Conservation (phyloP, 2,329 filamentous ascomycete genomes). For the Phialophora chinensis region DNA sequence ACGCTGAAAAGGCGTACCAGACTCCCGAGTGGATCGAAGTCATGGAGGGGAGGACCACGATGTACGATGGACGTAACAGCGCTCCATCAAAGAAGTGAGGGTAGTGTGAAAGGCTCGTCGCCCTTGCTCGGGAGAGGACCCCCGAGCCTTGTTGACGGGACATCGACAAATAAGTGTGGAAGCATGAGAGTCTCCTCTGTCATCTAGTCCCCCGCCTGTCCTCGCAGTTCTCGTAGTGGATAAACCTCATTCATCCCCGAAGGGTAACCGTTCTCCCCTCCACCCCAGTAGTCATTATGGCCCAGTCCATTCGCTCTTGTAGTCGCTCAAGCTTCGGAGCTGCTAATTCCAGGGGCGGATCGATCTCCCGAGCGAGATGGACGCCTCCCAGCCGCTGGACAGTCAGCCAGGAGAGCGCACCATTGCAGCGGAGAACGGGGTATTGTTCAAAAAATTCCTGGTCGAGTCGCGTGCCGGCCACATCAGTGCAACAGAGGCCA, state of each 20-base stretch:
- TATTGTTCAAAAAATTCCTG: too few species aligned
- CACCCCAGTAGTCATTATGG: neutral
- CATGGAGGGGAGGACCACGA: slow-evolving; percentile 17
- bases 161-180: neutral
- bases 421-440: neutral
- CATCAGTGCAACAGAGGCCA: too few species aligned
- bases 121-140: slow-evolving; percentile 2
- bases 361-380: slow-evolving; percentile 1
- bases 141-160: neutral
- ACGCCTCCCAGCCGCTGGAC: slow-evolving; percentile 1
- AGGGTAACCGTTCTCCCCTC: neutral
- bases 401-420: slow-evolving; percentile 2
- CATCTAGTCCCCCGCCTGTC: neutral
- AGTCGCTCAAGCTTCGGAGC: neutral
- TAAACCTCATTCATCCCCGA: neutral
- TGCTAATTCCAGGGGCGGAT: neutral
- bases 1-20: slow-evolving; percentile 8
- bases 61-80: neutral
- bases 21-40: slow-evolving; percentile 15
- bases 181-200: slow-evolving; percentile 1
- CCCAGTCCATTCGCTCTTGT: slow-evolving; percentile 1
- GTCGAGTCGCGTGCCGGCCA: too few species aligned
- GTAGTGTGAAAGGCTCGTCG: neutral
- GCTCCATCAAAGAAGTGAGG: slow-evolving; percentile 4
- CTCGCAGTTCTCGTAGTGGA: slow-evolving; percentile 4